A percentile compares a stretch with the other conserved stretches of the same genome.
Evolutionary conservation across 2,329 filamentous ascomycete genomes (phyloP).

Genomic region (Purpureocillium takamizusanense): DNA sequence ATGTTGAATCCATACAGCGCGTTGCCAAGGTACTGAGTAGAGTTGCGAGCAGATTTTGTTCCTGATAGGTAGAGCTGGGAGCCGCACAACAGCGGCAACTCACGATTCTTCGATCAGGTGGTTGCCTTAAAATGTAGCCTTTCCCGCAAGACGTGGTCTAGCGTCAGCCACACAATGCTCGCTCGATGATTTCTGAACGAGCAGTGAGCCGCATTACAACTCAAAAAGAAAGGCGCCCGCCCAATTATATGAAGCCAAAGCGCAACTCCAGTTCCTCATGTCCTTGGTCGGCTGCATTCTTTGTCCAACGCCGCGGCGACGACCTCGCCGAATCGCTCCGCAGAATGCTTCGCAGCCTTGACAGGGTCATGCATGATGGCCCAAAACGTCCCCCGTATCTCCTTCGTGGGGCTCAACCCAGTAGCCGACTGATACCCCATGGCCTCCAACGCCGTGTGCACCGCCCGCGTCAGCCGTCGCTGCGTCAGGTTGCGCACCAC

Average conservation of each 20-base stretch:
- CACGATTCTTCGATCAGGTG: too few relatives aligned
- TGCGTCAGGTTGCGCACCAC: slow-evolving; percentile 17
- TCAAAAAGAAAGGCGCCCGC: too few relatives aligned
- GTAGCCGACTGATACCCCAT: slow-evolving; percentile 13
- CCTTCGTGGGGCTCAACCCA: slow-evolving; percentile 3
- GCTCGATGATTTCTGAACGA: too few relatives aligned
- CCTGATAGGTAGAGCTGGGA: not conserved
- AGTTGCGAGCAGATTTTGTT: slow-evolving; percentile 20
- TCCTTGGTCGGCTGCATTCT: slow-evolving; percentile 2
- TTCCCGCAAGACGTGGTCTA: too few relatives aligned
- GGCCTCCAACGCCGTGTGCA: slow-evolving; percentile 17
- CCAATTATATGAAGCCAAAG: too few relatives aligned
- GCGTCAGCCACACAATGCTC: too few relatives aligned
- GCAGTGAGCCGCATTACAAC: too few relatives aligned
- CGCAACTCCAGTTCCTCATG: not conserved
- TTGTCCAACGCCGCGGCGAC: slow-evolving; percentile 9
- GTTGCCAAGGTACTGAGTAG: slow-evolving; percentile 17
- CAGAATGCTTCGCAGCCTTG: slow-evolving; percentile 7
- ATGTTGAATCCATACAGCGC: slow-evolving; percentile 29
- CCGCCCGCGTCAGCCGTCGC: slow-evolving; percentile 15
- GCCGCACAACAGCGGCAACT: not conserved
- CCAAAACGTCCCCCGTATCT: slow-evolving; percentile 17
- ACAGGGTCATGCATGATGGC: slow-evolving; percentile 10
- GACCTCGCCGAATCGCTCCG: slow-evolving; percentile 11
- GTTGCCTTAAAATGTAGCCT: too few relatives aligned